These are phyloP conservation scores for Venturia carpophila DNA, from an alignment of 2,329 filamentous ascomycete species.

Conservation along the genomic window DNA sequence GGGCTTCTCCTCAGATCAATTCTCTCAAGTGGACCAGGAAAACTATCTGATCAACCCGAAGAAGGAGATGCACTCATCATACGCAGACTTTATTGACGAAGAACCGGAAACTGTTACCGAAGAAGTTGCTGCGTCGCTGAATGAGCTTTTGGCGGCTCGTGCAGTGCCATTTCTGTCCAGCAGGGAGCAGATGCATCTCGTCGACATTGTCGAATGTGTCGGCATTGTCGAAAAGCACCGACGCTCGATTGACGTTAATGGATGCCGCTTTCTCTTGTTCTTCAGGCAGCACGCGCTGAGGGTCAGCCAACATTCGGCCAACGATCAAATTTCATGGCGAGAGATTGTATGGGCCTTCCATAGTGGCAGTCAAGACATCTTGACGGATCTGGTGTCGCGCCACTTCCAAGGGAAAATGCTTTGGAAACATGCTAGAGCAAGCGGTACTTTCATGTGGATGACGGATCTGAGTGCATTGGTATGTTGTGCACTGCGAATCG, in stretches of 20 bases:
- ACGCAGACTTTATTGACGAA: slow-evolving; percentile 44
- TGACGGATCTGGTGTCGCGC: slow-evolving; percentile 71
- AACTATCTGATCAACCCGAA: slow-evolving; percentile 28
- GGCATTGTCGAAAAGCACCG: slow-evolving; percentile 79
- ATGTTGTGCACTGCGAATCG: slow-evolving; percentile 30
- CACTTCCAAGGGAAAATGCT: slow-evolving; percentile 73
- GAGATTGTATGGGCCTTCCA: slow-evolving; percentile 84
- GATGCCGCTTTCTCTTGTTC: slow-evolving; percentile 77
- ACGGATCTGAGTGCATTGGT: slow-evolving; percentile 69
- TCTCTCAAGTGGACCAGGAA: slow-evolving; percentile 34
- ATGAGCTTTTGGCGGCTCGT: slow-evolving; percentile 66
- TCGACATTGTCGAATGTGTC: slow-evolving; percentile 76
- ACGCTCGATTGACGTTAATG: slow-evolving; percentile 84
- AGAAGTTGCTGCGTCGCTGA: slow-evolving; percentile 59
- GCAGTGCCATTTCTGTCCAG: slow-evolving; percentile 73
- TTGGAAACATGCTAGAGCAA: slow-evolving; percentile 80
- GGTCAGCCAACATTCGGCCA: slow-evolving; percentile 42
- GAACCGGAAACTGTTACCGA: slow-evolving; percentile 63
- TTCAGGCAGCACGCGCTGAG: slow-evolving; percentile 73
- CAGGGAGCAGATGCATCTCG: slow-evolving; percentile 77
- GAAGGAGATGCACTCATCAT: slow-evolving; percentile 45
- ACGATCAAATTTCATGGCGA: slow-evolving; percentile 54
- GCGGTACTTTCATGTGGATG: slow-evolving; percentile 93
- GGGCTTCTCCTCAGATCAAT: slow-evolving; percentile 45
- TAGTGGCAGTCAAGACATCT: slow-evolving; percentile 78